Conservation (phyloP, 2,329 filamentous ascomycete species). For the Coniochaeta sp. region DNA sequence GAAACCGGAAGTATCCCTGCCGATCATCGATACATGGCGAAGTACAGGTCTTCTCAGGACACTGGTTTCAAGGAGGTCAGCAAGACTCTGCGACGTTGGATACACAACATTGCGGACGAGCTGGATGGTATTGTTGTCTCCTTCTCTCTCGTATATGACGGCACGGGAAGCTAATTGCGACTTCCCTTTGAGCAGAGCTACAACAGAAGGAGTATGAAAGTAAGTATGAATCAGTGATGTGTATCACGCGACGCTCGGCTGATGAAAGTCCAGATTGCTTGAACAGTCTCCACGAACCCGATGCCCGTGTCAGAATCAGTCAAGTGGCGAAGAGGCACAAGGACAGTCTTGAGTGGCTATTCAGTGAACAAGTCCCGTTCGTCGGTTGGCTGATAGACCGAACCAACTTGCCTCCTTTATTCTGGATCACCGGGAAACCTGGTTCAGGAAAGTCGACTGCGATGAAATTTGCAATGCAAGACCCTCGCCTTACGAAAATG, state of each 20-base stretch:
- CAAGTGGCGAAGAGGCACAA: not conserved
- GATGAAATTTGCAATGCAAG: not conserved
- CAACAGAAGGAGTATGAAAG: not conserved
- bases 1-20: not conserved
- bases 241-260: no score
- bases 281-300: not conserved
- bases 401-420: not conserved
- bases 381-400: not conserved
- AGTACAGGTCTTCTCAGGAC: not conserved
- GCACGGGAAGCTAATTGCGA: no score
- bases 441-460: not conserved
- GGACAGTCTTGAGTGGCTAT: not conserved
- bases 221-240: no score
- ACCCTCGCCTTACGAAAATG: not conserved
- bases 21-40: constrained; percentile 1
- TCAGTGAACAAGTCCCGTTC: not conserved
- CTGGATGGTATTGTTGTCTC: not conserved
- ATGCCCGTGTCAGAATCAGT: not conserved
- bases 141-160: no score
- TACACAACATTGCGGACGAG: constrained; percentile 1
- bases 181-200: no score
- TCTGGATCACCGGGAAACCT: not conserved
- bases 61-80: not conserved
- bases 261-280: no score
- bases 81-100: not conserved